Percentiles rank a stretch among this genome's conserved stretches.
phyloP scores from a whole-genome alignment of 441 rosid species.

The Flueggea neowawraea region DNA sequence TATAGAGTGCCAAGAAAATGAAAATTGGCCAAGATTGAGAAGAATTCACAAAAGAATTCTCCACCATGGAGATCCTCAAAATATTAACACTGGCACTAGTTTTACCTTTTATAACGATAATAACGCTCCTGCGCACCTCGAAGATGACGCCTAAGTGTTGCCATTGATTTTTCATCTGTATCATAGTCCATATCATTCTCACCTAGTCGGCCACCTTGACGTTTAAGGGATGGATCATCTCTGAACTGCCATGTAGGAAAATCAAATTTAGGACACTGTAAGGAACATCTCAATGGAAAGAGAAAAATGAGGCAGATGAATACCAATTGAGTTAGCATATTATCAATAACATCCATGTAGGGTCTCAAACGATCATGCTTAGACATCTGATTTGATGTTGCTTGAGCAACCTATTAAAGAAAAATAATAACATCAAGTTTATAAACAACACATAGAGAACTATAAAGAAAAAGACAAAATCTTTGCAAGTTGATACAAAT shows the following conservation, averaged over 20 bases:
- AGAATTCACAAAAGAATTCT: slow-evolving; percentile 2
- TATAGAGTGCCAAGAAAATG: slow-evolving; percentile 4
- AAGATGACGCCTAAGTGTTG: slow-evolving; percentile 93
- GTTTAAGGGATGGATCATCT: slow-evolving; percentile 90
- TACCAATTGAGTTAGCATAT: slow-evolving; percentile 88
- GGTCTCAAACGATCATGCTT: slow-evolving; percentile 98
- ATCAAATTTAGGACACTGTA: slow-evolving; percentile 13
- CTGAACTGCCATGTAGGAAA: slow-evolving; percentile 50
- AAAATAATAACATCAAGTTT: slow-evolving; percentile 8
- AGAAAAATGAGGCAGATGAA: slow-evolving; percentile 6
- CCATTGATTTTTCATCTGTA: slow-evolving; percentile 99
- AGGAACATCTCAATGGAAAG: slow-evolving; percentile 5
- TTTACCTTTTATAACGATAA: slow-evolving; percentile 91
- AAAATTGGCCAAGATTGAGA: neutral
- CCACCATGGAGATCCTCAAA: slow-evolving; percentile 2
- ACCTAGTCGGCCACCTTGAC: slow-evolving; percentile 96
- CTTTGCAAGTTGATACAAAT: too few relatives aligned
- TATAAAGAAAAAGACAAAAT: neutral
- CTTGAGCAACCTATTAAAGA: slow-evolving; percentile 86
- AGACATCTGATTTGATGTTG: slow-evolving; percentile 99
- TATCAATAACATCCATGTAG: slow-evolving; percentile 94
- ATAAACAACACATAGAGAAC: neutral
- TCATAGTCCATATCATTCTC: slow-evolving; percentile 99
- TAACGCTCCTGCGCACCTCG: slow-evolving; percentile 90
- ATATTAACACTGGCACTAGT: slow-evolving; percentile 7